These are phyloP conservation scores for Begonia fuchsioides DNA, from an alignment of 306 rosid species.

Conservation along the genomic window DNA sequence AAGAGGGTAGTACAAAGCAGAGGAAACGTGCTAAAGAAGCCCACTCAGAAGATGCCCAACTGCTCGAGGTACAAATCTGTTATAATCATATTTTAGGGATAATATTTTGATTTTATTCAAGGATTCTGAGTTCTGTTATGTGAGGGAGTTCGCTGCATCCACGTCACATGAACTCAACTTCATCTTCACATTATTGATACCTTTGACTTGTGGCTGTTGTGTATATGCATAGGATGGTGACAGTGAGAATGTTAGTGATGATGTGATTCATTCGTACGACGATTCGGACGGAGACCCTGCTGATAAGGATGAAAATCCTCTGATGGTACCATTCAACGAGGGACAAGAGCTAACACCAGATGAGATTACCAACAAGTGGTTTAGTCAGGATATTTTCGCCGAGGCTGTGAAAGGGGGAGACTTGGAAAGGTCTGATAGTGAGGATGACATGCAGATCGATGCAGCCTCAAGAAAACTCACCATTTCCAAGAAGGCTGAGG, in stretches of 20 bases:
- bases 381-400: slow-evolving; percentile 75
- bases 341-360: slow-evolving; percentile 53
- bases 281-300: slow-evolving; percentile 61
- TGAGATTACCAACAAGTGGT: slow-evolving; percentile 71
- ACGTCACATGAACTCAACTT: neutral
- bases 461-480: slow-evolving; percentile 18
- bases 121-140: no score
- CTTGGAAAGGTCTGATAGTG: slow-evolving; percentile 32
- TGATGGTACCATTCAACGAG: slow-evolving; percentile 64
- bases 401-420: slow-evolving; percentile 71
- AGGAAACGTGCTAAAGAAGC: slow-evolving; percentile 56
- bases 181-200: neutral
- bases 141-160: no score
- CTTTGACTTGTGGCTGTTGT: slow-evolving; percentile 4
- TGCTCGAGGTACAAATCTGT: slow-evolving; percentile 47
- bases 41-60: slow-evolving; percentile 32
- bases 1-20: slow-evolving; percentile 75
- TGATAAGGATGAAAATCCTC: slow-evolving; percentile 63
- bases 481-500: slow-evolving; percentile 19
- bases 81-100: neutral
- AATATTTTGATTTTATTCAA: no score
- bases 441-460: slow-evolving; percentile 54
- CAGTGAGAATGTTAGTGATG: slow-evolving; percentile 32
- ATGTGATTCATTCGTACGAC: slow-evolving; percentile 30
- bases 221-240: slow-evolving; percentile 38